A percentile compares a stretch with the other conserved stretches of the same genome.
Conservation (phyloP, 345 rosid species). For the Eucalyptus victrix region DNA sequence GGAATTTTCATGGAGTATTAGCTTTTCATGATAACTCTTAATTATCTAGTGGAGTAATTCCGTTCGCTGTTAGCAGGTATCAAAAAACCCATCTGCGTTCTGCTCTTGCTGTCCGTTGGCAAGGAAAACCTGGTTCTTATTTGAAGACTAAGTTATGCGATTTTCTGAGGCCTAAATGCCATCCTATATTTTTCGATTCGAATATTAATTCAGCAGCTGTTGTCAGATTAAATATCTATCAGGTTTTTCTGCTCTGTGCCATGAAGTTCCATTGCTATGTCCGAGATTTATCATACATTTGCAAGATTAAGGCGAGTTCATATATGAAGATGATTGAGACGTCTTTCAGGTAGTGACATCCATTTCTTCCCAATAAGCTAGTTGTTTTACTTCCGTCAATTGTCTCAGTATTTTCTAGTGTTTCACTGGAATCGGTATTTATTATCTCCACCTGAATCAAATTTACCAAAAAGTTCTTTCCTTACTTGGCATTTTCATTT, state of each 20-base stretch:
- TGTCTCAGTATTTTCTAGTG: background rate
- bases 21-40: background rate
- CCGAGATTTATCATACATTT: conserved; percentile 34
- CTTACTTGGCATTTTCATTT: background rate
- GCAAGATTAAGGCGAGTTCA: conserved; percentile 22
- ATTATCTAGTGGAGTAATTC: background rate
- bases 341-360: conserved; percentile 38
- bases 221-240: conserved; percentile 73
- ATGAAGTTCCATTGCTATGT: conserved; percentile 77
- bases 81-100: conserved; percentile 47
- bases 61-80: conserved; percentile 28
- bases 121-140: conserved; percentile 26
- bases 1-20: background rate
- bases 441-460: background rate
- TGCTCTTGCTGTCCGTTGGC: conserved; percentile 54
- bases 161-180: conserved; percentile 71
- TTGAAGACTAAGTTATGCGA: conserved; percentile 28
- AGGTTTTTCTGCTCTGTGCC: conserved; percentile 63
- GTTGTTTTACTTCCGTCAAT: background rate
- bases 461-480: background rate
- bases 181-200: conserved; percentile 67
- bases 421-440: background rate
- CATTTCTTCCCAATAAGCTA: background rate
- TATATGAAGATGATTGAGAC: conserved; percentile 24
- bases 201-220: conserved; percentile 60